Base-by-base conservation (phyloP, 1,139 yeast species). In the Geotrichum histeridarum region DNA sequence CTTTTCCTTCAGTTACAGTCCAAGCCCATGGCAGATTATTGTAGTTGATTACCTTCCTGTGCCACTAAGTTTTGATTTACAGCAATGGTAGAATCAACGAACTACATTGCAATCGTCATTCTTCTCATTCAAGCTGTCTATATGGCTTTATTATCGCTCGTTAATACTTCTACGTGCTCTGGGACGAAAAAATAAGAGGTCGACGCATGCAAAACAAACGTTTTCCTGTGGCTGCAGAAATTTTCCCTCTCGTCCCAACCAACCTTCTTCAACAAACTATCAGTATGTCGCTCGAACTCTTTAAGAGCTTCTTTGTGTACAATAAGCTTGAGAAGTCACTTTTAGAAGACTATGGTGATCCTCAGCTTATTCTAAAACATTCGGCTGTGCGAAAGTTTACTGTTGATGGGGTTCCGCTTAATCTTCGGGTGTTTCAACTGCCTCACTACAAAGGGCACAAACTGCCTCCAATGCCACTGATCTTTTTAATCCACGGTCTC, bases 401-500 rank as follows among this genome's bases (percentile, higher is more conserved):
- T 11, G 42, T 50, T 22, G 42, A 38, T 18, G 41, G 33, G 37
- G 38, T 54, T 47, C 60, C 42, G 30, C 54, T 63, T 31, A 53
- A 51, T 33, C 48, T 69, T 8, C 62, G 73, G 9, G 60, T 64
- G 11, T 62, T 70, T 27, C 59, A 58, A n/a, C 54, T 67, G 15
- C 71, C 71, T 1, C 67, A 70, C 41, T 64, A 65, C 46, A 64
- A 67, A 42, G 65, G 60, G 36, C 61, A 62, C 54, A 65, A 64
- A 51, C 59, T 69, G 48, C 72, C 70, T 1, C 56, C 60, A 14
- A 69, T 83, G 50, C 93, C 94, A 0, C 72, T 81, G 4, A 67
- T 84, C 12, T 72, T 86, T 12, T 78, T 86, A 53, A 64, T 86
- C 22, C 94, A 86, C 67, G 94, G 94, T 0, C 70, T 86, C 45